These are phyloP conservation scores for Xerocomellus dryophilus DNA, from an alignment of 768 basidiomycete genomes.

Conservation along the genomic window DNA sequence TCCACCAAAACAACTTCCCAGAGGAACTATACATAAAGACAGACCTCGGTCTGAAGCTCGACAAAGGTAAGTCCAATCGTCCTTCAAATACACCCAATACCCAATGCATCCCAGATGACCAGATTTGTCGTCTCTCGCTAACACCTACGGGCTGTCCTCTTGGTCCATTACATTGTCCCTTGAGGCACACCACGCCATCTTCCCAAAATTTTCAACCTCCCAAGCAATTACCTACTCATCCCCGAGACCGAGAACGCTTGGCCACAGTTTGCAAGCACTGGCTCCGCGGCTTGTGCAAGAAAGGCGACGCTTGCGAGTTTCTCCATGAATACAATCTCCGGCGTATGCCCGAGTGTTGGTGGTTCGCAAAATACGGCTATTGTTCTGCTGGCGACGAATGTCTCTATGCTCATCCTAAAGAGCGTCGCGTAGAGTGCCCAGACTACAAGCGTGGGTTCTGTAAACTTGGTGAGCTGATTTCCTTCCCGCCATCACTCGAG, in stretches of 20 bases:
- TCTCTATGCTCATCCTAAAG: slow-evolving; percentile 92
- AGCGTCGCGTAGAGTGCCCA: slow-evolving; percentile 87
- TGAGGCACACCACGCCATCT: slow-evolving; percentile 89
- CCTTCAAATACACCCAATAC: neutral
- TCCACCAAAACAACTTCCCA: slow-evolving; percentile 89
- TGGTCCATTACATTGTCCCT: slow-evolving; percentile 86
- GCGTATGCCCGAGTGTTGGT: slow-evolving; percentile 99
- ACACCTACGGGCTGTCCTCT: slow-evolving; percentile 86
- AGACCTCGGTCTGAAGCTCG: slow-evolving; percentile 82
- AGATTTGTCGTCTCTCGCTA: slow-evolving; percentile 86
- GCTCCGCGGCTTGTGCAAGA: slow-evolving; percentile 96
- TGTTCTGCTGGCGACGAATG: slow-evolving; percentile 97
- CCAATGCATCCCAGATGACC: slow-evolving; percentile 60
- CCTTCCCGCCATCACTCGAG: neutral
- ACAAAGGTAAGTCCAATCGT: slow-evolving; percentile 61
- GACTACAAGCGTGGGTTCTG: slow-evolving; percentile 97
- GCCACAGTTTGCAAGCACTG: slow-evolving; percentile 99
- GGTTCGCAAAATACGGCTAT: slow-evolving; percentile 97
- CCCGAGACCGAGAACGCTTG: slow-evolving; percentile 76
- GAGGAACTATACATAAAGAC: slow-evolving; percentile 80
- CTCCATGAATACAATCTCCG: slow-evolving; percentile 98
- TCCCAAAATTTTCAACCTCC: slow-evolving; percentile 87
- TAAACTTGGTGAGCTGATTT: slow-evolving; percentile 65
- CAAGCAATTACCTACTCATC: slow-evolving; percentile 76
- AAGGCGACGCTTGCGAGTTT: slow-evolving; percentile 97